These are phyloP conservation scores for Trichocomaceae sp. DNA, from an alignment of 2,329 filamentous ascomycete species.

Conservation along the genomic window DNA sequence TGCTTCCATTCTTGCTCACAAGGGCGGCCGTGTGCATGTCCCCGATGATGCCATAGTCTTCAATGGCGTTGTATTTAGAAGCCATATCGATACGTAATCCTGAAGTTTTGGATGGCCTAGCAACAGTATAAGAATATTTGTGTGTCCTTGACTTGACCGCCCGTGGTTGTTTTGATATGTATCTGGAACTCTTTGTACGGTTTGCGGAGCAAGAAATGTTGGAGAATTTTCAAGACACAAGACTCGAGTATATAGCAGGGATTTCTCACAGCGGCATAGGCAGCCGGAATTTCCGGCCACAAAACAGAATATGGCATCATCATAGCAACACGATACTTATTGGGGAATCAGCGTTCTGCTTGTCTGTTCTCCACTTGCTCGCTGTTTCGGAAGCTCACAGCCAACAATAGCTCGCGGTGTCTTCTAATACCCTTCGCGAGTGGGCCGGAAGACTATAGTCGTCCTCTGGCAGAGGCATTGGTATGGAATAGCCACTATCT, in stretches of 20 bases:
- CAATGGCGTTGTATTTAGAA: conserved; percentile 44
- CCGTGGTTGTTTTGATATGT: neutral
- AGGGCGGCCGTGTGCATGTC: conserved; percentile 74
- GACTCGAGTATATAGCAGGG: neutral
- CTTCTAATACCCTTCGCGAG: neutral
- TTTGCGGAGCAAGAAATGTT: neutral
- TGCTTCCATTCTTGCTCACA: conserved; percentile 65
- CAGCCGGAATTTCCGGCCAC: conserved; percentile 10
- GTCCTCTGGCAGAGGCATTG: neutral
- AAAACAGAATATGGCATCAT: conserved; percentile 15
- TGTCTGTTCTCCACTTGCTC: conserved; percentile 1
- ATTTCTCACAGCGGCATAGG: neutral
- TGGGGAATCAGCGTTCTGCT: neutral
- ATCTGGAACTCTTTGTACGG: neutral
- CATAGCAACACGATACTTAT: conserved; percentile 4
- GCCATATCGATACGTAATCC: conserved; percentile 1
- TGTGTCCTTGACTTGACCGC: neutral
- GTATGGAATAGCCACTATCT: conserved; percentile 1
- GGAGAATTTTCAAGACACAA: neutral
- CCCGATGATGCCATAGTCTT: conserved; percentile 73
- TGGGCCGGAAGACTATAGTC: neutral
- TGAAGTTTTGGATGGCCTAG: neutral
- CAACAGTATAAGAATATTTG: neutral
- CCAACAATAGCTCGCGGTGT: conserved; percentile 1
- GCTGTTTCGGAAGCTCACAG: neutral